These are phyloP conservation scores for Pelagomonas calceolata DNA, from an alignment of 108 stramenopile species.

Conservation along the genomic window DNA sequence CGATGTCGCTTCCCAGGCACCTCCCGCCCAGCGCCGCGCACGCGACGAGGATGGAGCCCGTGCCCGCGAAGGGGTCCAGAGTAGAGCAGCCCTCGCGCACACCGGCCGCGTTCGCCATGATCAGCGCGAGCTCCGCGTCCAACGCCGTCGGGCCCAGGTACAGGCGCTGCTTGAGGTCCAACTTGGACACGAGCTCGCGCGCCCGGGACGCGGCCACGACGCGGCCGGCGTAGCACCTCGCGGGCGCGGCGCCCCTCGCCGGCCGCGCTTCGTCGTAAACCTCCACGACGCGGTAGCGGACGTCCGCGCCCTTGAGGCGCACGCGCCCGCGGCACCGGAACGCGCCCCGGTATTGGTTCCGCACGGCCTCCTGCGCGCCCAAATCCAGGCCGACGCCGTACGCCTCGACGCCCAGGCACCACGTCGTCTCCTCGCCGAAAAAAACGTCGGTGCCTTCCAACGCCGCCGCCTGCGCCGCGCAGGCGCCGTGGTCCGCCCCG, in stretches of 20 bases:
- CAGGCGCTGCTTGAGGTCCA: slow-evolving; percentile 70
- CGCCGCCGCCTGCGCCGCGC: background rate
- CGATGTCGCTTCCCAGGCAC: slow-evolving; percentile 86
- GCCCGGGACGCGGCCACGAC: slow-evolving; percentile 34
- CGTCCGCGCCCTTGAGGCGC: slow-evolving; percentile 61
- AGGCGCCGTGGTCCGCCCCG: background rate
- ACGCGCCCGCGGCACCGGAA: slow-evolving; percentile 52
- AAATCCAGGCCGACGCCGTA: slow-evolving; percentile 52
- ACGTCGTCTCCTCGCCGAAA: slow-evolving; percentile 10
- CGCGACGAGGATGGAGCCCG: slow-evolving; percentile 80
- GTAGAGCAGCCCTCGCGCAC: slow-evolving; percentile 37
- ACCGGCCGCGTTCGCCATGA: slow-evolving; percentile 80
- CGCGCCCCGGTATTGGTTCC: slow-evolving; percentile 36
- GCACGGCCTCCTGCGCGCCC: slow-evolving; percentile 60
- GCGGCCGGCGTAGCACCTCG: slow-evolving; percentile 60
- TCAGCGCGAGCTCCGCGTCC: slow-evolving; percentile 81
- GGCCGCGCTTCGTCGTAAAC: slow-evolving; percentile 51
- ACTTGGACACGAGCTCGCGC: slow-evolving; percentile 43
- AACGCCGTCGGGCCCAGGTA: slow-evolving; percentile 96
- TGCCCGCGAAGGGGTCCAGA: slow-evolving; percentile 94
- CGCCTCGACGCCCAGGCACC: slow-evolving; percentile 67
- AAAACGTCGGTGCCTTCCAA: background rate
- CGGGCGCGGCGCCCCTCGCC: slow-evolving; percentile 42
- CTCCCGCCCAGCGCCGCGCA: slow-evolving; percentile 68
- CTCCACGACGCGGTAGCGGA: slow-evolving; percentile 53